Evolutionary conservation across 192 early-diverging fungal species (phyloP), one percentile per base, ranked within the genome.

Genomic region (Coemansia sp.): DNA sequence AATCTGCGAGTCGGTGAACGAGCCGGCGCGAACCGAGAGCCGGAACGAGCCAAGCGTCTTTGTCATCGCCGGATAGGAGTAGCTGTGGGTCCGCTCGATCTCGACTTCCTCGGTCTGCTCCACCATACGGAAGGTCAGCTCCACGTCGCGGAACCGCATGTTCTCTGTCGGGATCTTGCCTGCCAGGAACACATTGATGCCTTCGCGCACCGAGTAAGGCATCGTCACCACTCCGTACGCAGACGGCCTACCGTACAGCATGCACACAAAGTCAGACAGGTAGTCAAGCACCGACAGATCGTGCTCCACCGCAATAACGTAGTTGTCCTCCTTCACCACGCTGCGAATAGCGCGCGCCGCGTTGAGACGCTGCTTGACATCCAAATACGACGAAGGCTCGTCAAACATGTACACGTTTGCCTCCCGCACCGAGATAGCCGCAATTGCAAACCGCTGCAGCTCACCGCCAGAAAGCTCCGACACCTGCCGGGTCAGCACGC

Each of bases 381-480:
- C 97, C 65, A 98, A 79, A 76, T 97, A 98, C 51, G 91, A 93
- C 43, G 97, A 98, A 57, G 97, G 97, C 84, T 98, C 97, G 78
- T 98, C 97, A 78, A 96, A 95, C 97, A 98, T 97, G 85, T 96
- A 97, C 52, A 98, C 94, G 81, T 97, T 92, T 54, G 91, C 94
- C 12, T 87, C 71, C 72, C 93, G 93, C 60, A 96, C 90, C 54
- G 83, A 83, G 16, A 92, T 87, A 41, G 94, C 85, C 26, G 88
- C 92, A 83, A 98, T 98, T 66, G 97, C 95, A 78, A 98, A 98
- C 68, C 97, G 91, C 85, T 98, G 97, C 76, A 98, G 86, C 86
- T 98, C 96, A 79, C 96, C 96, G 79, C 95, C 94, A 43, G 94
- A 97, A 70, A 98, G 79, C 77, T 93, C 87, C 45, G 76, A 76